Evolutionary conservation across 352 stramenopile genomes (phyloP), one percentile per base, ranked within the genome.

Genomic region (Phytophthora idaei): DNA sequence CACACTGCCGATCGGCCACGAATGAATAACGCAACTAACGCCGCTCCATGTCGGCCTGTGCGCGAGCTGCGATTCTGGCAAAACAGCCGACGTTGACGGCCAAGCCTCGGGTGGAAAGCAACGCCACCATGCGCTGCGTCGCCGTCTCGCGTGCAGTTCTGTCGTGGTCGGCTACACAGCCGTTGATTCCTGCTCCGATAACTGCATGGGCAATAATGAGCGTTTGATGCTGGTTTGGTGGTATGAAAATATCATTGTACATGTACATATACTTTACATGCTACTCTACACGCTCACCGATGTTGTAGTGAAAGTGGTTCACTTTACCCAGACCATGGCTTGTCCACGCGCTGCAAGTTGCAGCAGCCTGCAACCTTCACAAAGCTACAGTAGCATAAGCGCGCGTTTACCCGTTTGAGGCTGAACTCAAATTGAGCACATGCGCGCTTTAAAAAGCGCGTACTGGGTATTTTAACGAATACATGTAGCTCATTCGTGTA

Each of bases 1-100:
- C 57, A 66, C 48, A 27, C 56, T 65, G 31, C 63, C 56, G 39
- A 70, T 65, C 56, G 39, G 31, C 56, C 41, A 56, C 48, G 56
- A 61, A 47, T 58, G 39, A 44, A 57, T 46, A 27, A 32, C 15
- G 47, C 17, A 44, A 64, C n/a, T 65, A 55, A 60, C 25, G 47
- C 12, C 31, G 39, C 46, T 58, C 29, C 37, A 42, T 59, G 7
- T 57, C 29, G 48, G 25, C 31, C n/a, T 48, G 28, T 27, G 50
- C 34, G 60, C 60, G 42, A 67, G 54, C 28, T 34, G 47, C 32
- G 41, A 55, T 70, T 70, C 63, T 66, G 56, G 31, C 7, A 70
- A 70, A 70, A 70, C 63, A 70, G 63, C 47, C 57, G 63, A 60
- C 60, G 63, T 59, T 61, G 55, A 66, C 12, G 56, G 48, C 41